Conservation (phyloP, 768 basidiomycete genomes). For the Termitomyces sp. region DNA sequence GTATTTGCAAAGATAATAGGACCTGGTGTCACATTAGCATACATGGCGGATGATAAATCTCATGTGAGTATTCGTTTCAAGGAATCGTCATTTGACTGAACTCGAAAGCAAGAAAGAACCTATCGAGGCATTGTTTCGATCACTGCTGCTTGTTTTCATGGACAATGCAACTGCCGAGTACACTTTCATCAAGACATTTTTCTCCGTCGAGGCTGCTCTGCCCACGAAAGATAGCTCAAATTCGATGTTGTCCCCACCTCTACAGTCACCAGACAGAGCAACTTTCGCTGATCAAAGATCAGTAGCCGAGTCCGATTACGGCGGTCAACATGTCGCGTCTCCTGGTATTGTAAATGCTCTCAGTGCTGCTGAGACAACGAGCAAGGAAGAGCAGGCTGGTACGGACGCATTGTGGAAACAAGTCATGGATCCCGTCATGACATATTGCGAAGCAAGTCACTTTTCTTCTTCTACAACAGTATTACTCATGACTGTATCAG, state of each 20-base stretch:
- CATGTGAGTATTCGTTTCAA: slow-evolving; percentile 52
- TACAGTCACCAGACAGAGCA: slow-evolving; percentile 39
- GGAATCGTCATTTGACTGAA: slow-evolving; percentile 1
- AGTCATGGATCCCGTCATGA: slow-evolving; percentile 85
- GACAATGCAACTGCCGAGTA: slow-evolving; percentile 95
- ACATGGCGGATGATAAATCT: slow-evolving; percentile 83
- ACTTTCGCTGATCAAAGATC: slow-evolving; percentile 37
- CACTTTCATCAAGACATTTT: slow-evolving; percentile 81
- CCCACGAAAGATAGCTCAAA: slow-evolving; percentile 28
- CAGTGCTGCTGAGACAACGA: slow-evolving; percentile 26
- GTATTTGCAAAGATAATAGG: slow-evolving; percentile 71
- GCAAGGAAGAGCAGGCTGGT: slow-evolving; percentile 55
- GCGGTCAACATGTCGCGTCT: slow-evolving; percentile 24
- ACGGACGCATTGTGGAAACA: slow-evolving; percentile 82
- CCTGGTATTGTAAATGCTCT: slow-evolving; percentile 29
- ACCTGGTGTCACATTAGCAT: slow-evolving; percentile 74
- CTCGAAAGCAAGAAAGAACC: slow-evolving; percentile 60
- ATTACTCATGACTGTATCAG: slow-evolving; percentile 27
- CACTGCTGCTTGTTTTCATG: slow-evolving; percentile 83
- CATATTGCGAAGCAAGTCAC: slow-evolving; percentile 67
- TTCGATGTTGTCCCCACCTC: slow-evolving; percentile 29
- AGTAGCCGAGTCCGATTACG: slow-evolving; percentile 46
- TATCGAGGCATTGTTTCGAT: slow-evolving; percentile 79
- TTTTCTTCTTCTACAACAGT: neutral
- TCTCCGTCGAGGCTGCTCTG: slow-evolving; percentile 37